A percentile compares a stretch with the other conserved stretches of the same genome.
These are phyloP conservation scores for Neurospora sp. DNA, from an alignment of 2,329 filamentous ascomycete species.

Conservation along the genomic window DNA sequence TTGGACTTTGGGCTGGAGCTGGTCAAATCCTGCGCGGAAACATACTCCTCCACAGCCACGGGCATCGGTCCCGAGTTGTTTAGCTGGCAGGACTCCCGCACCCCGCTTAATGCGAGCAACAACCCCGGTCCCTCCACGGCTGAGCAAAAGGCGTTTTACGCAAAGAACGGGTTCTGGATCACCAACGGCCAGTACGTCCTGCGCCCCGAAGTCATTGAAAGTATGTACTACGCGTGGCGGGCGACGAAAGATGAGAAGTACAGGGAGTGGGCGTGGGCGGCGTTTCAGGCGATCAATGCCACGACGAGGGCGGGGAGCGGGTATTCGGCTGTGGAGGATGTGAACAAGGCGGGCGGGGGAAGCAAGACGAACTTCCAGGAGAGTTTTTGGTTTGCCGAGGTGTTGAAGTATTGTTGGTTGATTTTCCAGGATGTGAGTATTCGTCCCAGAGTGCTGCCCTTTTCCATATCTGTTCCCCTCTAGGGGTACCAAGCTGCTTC, in stretches of 20 bases:
- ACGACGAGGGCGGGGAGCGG: constrained; percentile 56
- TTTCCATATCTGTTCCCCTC: no score
- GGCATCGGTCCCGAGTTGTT: constrained; percentile 70
- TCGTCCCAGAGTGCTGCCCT: not conserved
- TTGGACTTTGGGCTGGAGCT: constrained; percentile 64
- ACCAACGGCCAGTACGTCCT: constrained; percentile 51
- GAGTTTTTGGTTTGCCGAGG: constrained; percentile 81
- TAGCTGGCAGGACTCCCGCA: constrained; percentile 43
- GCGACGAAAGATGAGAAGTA: constrained; percentile 66
- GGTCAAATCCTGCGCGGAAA: constrained; percentile 62
- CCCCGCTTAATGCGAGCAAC: constrained; percentile 25
- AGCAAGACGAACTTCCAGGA: constrained; percentile 62
- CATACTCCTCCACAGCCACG: constrained; percentile 58
- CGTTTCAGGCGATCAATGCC: constrained; percentile 56
- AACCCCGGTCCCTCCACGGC: constrained; percentile 31
- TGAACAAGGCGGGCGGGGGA: constrained; percentile 54
- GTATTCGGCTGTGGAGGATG: constrained; percentile 55
- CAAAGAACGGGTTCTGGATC: constrained; percentile 63
- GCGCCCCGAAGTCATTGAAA: constrained; percentile 74
- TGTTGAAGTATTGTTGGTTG: constrained; percentile 74
- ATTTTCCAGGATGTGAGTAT: constrained; percentile 43
- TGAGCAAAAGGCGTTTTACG: constrained; percentile 49
- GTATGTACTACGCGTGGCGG: constrained; percentile 78
- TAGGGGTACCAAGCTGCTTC: no score
- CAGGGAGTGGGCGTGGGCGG: constrained; percentile 77